These are phyloP conservation scores for Puccinia horiana DNA, from an alignment of 1,284 basidiomycete species.

Conservation along the genomic window DNA sequence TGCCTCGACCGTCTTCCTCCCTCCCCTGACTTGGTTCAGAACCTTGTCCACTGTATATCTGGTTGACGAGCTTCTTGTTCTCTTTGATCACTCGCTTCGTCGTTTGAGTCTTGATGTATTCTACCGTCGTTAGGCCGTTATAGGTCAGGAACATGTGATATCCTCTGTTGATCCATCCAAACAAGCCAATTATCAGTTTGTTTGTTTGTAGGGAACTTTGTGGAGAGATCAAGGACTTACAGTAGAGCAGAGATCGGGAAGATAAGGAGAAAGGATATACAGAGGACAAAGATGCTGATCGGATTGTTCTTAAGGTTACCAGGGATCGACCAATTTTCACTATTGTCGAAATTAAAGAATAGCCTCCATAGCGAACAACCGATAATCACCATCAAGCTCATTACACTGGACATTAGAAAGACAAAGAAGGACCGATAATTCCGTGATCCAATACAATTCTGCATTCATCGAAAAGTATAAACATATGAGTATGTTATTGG, in stretches of 20 bases:
- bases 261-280: not conserved
- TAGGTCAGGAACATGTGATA: slow-evolving; percentile 38
- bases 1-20: not conserved
- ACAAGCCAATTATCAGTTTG: not conserved
- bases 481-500: not conserved
- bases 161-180: not conserved
- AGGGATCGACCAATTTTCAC: not conserved
- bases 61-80: slow-evolving; percentile 13
- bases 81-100: slow-evolving; percentile 8
- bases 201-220: not conserved
- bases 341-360: not conserved
- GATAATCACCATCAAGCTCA: slow-evolving; percentile 30
- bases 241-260: not conserved
- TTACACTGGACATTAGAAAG: slow-evolving; percentile 51
- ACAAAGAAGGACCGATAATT: slow-evolving; percentile 58
- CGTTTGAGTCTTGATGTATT: slow-evolving; percentile 27
- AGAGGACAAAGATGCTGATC: not conserved
- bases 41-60: not conserved
- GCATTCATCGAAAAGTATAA: not conserved
- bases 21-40: not conserved
- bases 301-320: not conserved
- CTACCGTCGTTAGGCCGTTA: slow-evolving; percentile 20
- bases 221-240: not conserved
- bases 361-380: slow-evolving; percentile 16
- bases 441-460: slow-evolving; percentile 56